phyloP scores from a whole-genome alignment of 2,329 filamentous ascomycete genomes.

The Blastomyces parvus region DNA sequence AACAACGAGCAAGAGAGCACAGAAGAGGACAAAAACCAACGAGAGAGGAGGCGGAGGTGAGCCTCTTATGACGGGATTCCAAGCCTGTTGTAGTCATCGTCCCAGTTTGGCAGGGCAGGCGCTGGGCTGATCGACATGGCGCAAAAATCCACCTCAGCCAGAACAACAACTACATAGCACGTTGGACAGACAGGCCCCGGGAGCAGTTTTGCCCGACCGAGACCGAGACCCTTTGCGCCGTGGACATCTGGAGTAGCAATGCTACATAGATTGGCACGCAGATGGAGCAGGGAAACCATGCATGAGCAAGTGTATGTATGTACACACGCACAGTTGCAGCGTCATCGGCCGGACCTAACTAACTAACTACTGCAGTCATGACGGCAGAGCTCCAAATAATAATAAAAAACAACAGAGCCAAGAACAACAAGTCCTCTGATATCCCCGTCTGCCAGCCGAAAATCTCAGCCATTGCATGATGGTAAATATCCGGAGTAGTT shows the following conservation, averaged over 20 bases:
- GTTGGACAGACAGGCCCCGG: background rate
- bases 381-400: background rate
- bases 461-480: too few relatives aligned
- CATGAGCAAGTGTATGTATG: background rate
- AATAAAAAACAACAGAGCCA: background rate
- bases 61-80: background rate
- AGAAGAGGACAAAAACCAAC: background rate
- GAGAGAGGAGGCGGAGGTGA: background rate
- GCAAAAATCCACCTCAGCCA: background rate
- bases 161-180: background rate
- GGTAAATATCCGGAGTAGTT: too few relatives aligned
- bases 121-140: background rate
- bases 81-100: background rate
- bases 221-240: background rate
- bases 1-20: background rate
- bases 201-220: background rate
- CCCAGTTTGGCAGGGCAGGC: slow-evolving; percentile 1
- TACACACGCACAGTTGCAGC: background rate
- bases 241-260: background rate
- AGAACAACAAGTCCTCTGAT: background rate
- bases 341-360: background rate
- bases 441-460: too few relatives aligned
- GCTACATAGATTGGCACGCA: background rate
- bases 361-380: too few relatives aligned
- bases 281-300: background rate